phyloP scores from a whole-genome alignment of 768 basidiomycete genomes.

The Steccherinum ochraceum region DNA sequence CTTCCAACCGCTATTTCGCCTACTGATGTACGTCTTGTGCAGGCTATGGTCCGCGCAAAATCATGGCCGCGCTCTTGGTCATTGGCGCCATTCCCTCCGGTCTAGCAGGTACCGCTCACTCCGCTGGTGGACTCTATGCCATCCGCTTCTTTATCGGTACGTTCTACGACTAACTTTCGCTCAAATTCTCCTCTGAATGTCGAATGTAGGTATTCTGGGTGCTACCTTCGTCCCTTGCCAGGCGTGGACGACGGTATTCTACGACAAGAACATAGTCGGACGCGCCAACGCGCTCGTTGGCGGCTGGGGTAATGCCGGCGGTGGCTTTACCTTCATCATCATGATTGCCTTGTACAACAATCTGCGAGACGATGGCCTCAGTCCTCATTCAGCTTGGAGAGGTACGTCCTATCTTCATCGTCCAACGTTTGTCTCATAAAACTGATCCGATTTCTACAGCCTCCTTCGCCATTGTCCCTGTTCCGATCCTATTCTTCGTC shows the following conservation, averaged over 20 bases:
- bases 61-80: constrained; percentile 48
- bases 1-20: not conserved
- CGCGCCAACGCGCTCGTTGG: constrained; percentile 48
- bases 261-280: constrained; percentile 43
- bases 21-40: not conserved
- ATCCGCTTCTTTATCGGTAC: constrained; percentile 52
- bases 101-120: constrained; percentile 44
- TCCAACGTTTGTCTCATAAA: no score
- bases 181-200: not conserved
- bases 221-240: constrained; percentile 58
- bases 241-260: constrained; percentile 56
- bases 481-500: constrained; percentile 40
- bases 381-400: constrained; percentile 43
- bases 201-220: constrained; percentile 35
- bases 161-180: not conserved
- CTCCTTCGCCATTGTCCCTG: constrained; percentile 50
- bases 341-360: constrained; percentile 48
- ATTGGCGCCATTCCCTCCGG: constrained; percentile 55
- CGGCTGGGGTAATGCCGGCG: constrained; percentile 45
- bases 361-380: constrained; percentile 30
- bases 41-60: constrained; percentile 44
- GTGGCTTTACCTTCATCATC: constrained; percentile 49
- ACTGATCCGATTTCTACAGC: constrained; percentile 12
- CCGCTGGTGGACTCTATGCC: constrained; percentile 32
- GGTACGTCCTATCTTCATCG: constrained; percentile 5